These are phyloP conservation scores for Melocanna baccifera DNA, from an alignment of 176 grass and related monocot genomes.

Conservation along the genomic window DNA sequence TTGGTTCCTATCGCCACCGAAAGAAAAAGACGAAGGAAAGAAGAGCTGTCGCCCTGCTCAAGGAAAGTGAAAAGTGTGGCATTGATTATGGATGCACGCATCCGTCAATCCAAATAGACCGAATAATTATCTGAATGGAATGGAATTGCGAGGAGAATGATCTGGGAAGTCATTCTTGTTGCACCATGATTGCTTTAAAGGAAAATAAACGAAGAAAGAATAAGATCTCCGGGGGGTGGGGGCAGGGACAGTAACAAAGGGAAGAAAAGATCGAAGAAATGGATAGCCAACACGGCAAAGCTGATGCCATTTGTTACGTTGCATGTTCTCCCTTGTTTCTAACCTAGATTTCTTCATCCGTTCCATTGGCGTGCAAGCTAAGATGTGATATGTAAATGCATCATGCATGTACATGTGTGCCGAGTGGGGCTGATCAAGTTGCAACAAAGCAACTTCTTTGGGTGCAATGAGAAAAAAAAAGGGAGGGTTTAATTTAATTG, in stretches of 20 bases:
- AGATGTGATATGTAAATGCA: constrained; percentile 3
- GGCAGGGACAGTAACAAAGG: neutral
- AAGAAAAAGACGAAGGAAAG: neutral
- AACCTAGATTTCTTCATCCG: constrained; percentile 12
- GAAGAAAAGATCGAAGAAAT: neutral
- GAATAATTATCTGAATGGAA: constrained; percentile 14
- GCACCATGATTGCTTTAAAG: neutral
- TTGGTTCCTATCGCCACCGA: neutral
- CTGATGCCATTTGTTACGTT: neutral
- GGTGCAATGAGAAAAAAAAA: neutral
- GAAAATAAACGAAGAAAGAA: neutral
- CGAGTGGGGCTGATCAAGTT: neutral
- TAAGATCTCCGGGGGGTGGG: neutral
- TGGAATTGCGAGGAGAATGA: neutral
- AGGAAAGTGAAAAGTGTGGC: neutral
- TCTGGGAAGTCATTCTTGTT: constrained; percentile 7
- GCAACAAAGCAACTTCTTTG: constrained; percentile 25
- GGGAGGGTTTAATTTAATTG: neutral
- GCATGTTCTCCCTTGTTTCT: neutral
- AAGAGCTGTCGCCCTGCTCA: neutral
- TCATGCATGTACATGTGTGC: constrained; percentile 15
- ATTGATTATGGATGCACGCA: neutral
- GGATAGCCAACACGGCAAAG: constrained; percentile 27
- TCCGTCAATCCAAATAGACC: neutral
- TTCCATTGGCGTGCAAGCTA: constrained; percentile 35